Evolutionary conservation across 371 early-diverging fungal genomes (phyloP).

Genomic region (Phascolomyces articulosus): DNA sequence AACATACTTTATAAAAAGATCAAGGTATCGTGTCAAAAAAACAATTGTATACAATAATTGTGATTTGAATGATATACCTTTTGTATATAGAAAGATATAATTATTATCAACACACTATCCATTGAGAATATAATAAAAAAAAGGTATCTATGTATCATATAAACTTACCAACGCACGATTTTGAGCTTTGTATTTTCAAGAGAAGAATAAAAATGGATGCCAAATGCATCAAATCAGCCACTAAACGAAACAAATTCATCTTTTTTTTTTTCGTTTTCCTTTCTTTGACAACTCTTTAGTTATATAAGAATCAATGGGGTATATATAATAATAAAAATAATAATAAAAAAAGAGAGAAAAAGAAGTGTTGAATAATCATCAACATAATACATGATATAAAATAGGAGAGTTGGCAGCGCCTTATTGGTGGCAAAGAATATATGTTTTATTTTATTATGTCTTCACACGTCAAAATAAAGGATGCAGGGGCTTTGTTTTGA

Average conservation of each 20-base stretch:
- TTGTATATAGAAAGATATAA: neutral
- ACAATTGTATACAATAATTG: slow-evolving; percentile 95
- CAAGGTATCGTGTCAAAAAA: slow-evolving; percentile 96
- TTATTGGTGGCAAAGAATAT: slow-evolving; percentile 2
- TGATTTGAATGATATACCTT: slow-evolving; percentile 97
- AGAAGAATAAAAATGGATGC: slow-evolving; percentile 93
- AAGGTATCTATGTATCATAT: no score
- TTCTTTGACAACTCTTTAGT: neutral
- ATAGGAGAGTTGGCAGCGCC: slow-evolving; percentile 6
- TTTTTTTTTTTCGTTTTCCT: neutral
- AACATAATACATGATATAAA: slow-evolving; percentile 1
- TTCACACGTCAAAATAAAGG: neutral
- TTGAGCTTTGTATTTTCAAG: slow-evolving; percentile 83
- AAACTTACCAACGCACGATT: slow-evolving; percentile 89
- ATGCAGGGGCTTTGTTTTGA: slow-evolving; percentile 5
- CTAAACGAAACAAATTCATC: slow-evolving; percentile 93
- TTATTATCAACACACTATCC: no score
- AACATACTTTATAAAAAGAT: slow-evolving; percentile 77
- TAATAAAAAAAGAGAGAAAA: neutral
- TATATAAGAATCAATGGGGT: neutral
- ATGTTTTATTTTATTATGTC: neutral
- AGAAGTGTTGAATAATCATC: neutral
- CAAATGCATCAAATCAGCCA: slow-evolving; percentile 95
- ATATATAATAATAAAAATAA: no score
- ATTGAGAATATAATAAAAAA: no score